Base-by-base conservation (phyloP, 202 grass and related monocot species). In the Hordeum pubiflorum region DNA sequence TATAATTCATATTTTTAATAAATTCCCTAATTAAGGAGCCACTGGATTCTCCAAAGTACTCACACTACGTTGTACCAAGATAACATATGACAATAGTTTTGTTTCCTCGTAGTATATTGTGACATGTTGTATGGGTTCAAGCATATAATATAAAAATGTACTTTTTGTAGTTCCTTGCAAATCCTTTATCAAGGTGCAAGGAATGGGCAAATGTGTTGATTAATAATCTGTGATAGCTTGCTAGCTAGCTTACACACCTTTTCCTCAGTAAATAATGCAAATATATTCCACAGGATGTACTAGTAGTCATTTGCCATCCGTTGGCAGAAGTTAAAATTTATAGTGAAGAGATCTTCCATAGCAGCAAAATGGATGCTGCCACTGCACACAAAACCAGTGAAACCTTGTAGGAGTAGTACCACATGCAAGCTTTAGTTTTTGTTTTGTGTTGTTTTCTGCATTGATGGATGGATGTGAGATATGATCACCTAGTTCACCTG, bases 181-280 rank as follows among this genome's bases (percentile, higher is more conserved):
- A 54, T 60, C 34, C 4, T 68, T 38, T 4, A 12, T 11, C 12
- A 18, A 58, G 11, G 34, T n/a, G 5, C 72, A 68, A 43, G 50
- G 74, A 82, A 82, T 89, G 79, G 83, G 60, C 79, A 27, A 44
- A 50, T 86, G 70, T 31, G 59, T 75, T 86, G 24, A 63, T 43
- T 68, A 56, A 55, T 22, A 11, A 43, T 38, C 27, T 9, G 12
- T 39, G n/a, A 12, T 50, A 50, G 71, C 21, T 82, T 26, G 59
- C 36, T 81, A 70, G 33, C 46, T 81, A 80, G 48, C 10, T 60
- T 11, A 52, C 26, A 21, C n/a, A 36, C 66, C 21, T 56, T 68
- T 61, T 57, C 2, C 24, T 29, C 5, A 10, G 58, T 56, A 33
- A 38, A 75, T 21, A 81, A 54, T 24, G 22, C 9, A 66, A 75